Evolutionary conservation across 2,329 filamentous ascomycete species (phyloP).

Genomic region (Trichoderma pleuroti): DNA sequence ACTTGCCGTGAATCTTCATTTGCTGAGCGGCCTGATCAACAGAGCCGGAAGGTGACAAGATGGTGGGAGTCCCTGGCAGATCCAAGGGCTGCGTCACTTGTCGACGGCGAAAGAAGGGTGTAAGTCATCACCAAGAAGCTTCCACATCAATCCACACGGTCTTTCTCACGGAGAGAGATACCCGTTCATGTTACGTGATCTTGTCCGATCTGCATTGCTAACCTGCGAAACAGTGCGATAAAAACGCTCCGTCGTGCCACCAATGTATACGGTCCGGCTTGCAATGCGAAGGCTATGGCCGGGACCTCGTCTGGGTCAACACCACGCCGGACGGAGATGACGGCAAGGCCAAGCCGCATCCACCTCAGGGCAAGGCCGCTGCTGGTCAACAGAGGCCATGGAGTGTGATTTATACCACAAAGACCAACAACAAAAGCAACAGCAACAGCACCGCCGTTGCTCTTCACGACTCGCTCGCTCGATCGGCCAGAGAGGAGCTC

Average conservation of each 20-base stretch:
- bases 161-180: not conserved
- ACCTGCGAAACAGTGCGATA: slow-evolving; percentile 13
- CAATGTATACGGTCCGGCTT: slow-evolving; percentile 17
- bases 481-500: slow-evolving; percentile 22
- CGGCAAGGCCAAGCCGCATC: not conserved
- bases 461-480: slow-evolving; percentile 16
- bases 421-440: not conserved
- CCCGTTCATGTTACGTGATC: not conserved
- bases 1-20: not conserved
- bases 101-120: slow-evolving; percentile 17
- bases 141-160: not conserved
- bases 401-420: slow-evolving; percentile 13
- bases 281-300: slow-evolving; percentile 15
- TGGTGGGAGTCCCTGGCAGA: slow-evolving; percentile 21
- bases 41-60: not conserved
- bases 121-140: slow-evolving; percentile 2
- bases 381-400: slow-evolving; percentile 2
- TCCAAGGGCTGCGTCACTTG: slow-evolving; percentile 20
- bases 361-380: not conserved
- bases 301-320: slow-evolving; percentile 20
- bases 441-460: not conserved
- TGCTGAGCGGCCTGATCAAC: not conserved
- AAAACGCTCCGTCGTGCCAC: slow-evolving; percentile 7
- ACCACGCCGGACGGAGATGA: slow-evolving; percentile 12
- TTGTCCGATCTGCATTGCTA: not conserved